A percentile compares a stretch with the other conserved stretches of the same genome.
Evolutionary conservation across 1,284 basidiomycete genomes (phyloP).

Genomic region (Cystobasidiaceae sp.): DNA sequence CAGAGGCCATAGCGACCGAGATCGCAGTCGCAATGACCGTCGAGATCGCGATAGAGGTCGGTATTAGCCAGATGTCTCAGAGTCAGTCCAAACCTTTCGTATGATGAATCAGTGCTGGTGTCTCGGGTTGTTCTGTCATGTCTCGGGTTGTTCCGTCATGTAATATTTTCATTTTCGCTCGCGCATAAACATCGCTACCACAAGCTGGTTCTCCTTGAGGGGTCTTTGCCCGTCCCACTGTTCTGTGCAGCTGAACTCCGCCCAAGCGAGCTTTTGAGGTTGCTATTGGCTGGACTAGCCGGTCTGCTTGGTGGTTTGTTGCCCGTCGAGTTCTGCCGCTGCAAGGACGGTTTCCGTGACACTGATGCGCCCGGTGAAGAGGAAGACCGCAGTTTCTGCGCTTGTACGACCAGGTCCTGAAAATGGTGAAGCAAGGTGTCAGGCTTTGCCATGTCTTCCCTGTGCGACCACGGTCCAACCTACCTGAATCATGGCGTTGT

Average conservation of each 20-base stretch:
- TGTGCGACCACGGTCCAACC: neutral
- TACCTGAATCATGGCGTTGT: constrained; percentile 30
- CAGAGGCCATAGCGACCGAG: constrained; percentile 33
- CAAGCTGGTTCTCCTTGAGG: constrained; percentile 3
- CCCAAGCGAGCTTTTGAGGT: constrained; percentile 12
- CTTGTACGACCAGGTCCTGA: constrained; percentile 23
- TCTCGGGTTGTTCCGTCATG: too few relatives aligned
- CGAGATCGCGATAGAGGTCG: constrained; percentile 31
- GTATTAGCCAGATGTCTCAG: constrained; percentile 17
- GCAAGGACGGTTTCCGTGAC: constrained; percentile 5
- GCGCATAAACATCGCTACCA: neutral
- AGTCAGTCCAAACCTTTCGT: neutral
- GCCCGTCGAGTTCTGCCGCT: neutral
- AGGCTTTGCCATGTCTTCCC: neutral
- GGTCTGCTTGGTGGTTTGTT: constrained; percentile 21
- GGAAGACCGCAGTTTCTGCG: constrained; percentile 21
- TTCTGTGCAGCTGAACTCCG: constrained; percentile 15
- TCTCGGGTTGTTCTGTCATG: too few relatives aligned
- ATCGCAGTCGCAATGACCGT: constrained; percentile 9
- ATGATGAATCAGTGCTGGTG: too few relatives aligned
- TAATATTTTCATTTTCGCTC: too few relatives aligned
- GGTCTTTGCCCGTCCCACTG: neutral
- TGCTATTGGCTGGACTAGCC: constrained; percentile 13
- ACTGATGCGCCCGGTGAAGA: neutral
- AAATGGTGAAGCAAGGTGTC: neutral